Conservation (phyloP, 169 alveolate genomes). For the Ichthyophthirius multifiliis region DNA sequence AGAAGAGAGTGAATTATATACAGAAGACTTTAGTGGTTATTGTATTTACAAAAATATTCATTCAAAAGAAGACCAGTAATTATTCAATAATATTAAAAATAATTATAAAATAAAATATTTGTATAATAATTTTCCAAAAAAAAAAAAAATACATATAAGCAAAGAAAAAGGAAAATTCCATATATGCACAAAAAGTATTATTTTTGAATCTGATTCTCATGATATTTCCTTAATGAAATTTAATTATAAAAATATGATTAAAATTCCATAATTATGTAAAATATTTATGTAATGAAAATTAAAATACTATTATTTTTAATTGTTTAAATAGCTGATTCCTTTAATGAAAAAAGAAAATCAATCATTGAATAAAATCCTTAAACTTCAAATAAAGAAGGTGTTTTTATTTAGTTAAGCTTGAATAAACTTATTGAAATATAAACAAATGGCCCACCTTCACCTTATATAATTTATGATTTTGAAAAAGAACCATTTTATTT, state of each 20-base stretch:
- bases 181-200: slow-evolving; percentile 80
- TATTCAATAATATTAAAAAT: background rate
- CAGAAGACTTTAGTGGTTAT: slow-evolving; percentile 67
- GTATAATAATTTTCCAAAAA: too few species aligned
- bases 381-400: slow-evolving; percentile 39
- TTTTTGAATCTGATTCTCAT: slow-evolving; percentile 73
- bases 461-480: slow-evolving; percentile 57
- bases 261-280: background rate
- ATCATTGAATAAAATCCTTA: slow-evolving; percentile 44
- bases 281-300: background rate
- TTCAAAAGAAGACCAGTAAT: slow-evolving; percentile 44
- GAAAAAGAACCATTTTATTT: slow-evolving; percentile 13
- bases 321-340: background rate
- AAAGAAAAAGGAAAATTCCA: slow-evolving; percentile 79
- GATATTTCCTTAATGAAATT: slow-evolving; percentile 57
- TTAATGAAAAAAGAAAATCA: background rate
- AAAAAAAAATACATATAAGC: slow-evolving; percentile 27
- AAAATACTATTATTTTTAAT: background rate
- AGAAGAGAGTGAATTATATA: slow-evolving; percentile 84
- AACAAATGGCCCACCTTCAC: slow-evolving; percentile 51
- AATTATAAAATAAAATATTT: too few species aligned
- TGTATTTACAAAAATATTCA: slow-evolving; percentile 46
- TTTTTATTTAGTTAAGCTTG: background rate
- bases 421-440: slow-evolving; percentile 26
- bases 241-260: slow-evolving; percentile 33